phyloP scores from a whole-genome alignment of 2,329 filamentous ascomycete species.

The Nannizzia gypsea region DNA sequence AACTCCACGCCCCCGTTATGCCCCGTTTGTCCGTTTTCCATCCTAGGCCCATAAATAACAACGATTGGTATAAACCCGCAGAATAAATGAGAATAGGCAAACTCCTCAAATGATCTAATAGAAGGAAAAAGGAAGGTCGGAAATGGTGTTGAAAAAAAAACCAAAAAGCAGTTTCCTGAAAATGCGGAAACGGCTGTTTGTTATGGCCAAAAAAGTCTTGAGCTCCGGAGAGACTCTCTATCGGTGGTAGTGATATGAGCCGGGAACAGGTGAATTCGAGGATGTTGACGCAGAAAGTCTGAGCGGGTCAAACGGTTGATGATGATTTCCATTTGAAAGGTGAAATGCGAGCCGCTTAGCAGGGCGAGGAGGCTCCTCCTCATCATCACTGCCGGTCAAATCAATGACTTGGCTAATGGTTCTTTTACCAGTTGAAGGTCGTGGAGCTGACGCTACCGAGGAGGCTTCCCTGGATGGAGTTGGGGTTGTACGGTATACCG shows the following conservation, averaged over 20 bases:
- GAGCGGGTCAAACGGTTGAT: not conserved
- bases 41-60: not conserved
- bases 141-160: not conserved
- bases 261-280: not conserved
- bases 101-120: not conserved
- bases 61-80: slow-evolving; percentile 1
- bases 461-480: slow-evolving; percentile 30
- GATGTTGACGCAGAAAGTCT: not conserved
- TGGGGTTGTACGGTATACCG: slow-evolving; percentile 18
- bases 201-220: not conserved
- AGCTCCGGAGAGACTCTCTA: not conserved
- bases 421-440: slow-evolving; percentile 35
- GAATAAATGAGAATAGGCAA: slow-evolving; percentile 2
- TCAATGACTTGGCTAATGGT: slow-evolving; percentile 42
- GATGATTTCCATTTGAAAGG: slow-evolving; percentile 10
- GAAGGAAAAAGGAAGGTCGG: not conserved
- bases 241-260: not conserved
- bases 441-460: slow-evolving; percentile 26
- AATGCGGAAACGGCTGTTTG: not conserved
- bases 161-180: not conserved
- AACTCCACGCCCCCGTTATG: not conserved
- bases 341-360: slow-evolving; percentile 25
- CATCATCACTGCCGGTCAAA: slow-evolving; percentile 43
- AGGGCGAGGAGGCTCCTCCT: slow-evolving; percentile 31
- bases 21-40: slow-evolving; percentile 1